phyloP scores from a whole-genome alignment of 495 filamentous ascomycete species.

The Pyrenopolyporus hunteri region DNA sequence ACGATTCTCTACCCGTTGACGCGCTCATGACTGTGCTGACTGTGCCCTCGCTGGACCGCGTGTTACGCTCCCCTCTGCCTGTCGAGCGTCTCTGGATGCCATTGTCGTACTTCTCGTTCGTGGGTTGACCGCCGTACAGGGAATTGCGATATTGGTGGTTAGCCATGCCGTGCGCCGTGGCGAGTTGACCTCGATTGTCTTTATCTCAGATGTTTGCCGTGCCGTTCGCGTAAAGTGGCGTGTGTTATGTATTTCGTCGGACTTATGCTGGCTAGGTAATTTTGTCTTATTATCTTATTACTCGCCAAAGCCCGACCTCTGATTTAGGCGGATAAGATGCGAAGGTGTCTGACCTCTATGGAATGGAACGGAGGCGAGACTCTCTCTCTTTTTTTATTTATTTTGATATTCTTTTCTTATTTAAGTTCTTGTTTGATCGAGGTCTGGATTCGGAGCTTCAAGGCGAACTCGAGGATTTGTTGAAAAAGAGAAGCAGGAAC shows the following conservation, averaged over 20 bases:
- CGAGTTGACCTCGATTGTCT: not conserved
- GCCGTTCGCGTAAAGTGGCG: not conserved
- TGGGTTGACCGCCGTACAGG: slow-evolving; percentile 44
- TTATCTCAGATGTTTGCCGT: not conserved
- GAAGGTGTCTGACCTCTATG: slow-evolving; percentile 15
- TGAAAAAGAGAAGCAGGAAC: slow-evolving; percentile 3
- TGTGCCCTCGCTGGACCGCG: slow-evolving; percentile 70
- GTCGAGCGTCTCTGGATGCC: slow-evolving; percentile 46
- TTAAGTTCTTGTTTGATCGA: slow-evolving; percentile 18
- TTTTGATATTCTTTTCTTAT: not conserved
- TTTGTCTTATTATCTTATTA: slow-evolving; percentile 11
- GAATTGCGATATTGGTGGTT: slow-evolving; percentile 54
- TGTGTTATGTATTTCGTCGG: not conserved
- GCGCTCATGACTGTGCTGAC: slow-evolving; percentile 74
- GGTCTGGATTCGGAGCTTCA: slow-evolving; percentile 26
- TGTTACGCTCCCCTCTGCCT: slow-evolving; percentile 50
- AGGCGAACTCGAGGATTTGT: too few species aligned
- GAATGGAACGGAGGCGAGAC: slow-evolving; percentile 42
- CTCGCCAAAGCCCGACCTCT: too few species aligned
- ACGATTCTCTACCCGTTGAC: slow-evolving; percentile 71
- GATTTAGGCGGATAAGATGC: slow-evolving; percentile 21
- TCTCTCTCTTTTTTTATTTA: slow-evolving; percentile 1
- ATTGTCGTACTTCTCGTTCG: slow-evolving; percentile 49
- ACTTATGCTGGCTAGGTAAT: slow-evolving; percentile 21
- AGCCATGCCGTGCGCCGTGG: slow-evolving; percentile 45